phyloP scores from a whole-genome alignment of 192 early-diverging fungal species.

The Phlyctochytrium bullatum region DNA sequence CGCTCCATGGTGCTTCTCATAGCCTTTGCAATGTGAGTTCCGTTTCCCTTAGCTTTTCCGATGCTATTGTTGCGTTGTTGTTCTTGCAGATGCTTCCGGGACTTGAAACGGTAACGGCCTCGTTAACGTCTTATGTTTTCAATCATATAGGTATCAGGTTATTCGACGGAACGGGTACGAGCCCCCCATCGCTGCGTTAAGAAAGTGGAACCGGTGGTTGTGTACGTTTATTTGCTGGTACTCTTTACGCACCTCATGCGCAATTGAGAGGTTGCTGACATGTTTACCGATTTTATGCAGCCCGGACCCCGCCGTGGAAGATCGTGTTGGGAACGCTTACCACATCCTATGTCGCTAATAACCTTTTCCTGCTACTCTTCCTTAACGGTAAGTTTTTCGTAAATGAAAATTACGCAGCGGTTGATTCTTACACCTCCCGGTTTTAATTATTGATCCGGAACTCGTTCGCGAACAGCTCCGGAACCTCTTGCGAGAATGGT shows the following conservation, averaged over 20 bases:
- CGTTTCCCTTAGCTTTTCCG: constrained; percentile 12
- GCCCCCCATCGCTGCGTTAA: constrained; percentile 17
- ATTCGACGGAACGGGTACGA: constrained; percentile 22
- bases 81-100: not conserved
- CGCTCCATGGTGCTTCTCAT: constrained; percentile 71
- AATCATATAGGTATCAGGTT: not conserved
- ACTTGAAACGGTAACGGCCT: not conserved
- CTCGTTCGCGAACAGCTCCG: no score
- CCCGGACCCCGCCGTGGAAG: constrained; percentile 67
- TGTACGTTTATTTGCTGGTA: constrained; percentile 15
- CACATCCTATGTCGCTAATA: constrained; percentile 60
- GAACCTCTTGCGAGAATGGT: constrained; percentile 78
- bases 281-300: constrained; percentile 23
- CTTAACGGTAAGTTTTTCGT: constrained; percentile 53
- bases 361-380: constrained; percentile 71
- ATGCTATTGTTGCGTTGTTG: constrained; percentile 10
- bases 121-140: not conserved
- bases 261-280: no score
- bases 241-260: no score
- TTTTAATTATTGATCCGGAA: no score
- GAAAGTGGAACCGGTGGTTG: constrained; percentile 19
- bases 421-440: no score
- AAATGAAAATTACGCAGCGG: not conserved
- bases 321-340: constrained; percentile 65
- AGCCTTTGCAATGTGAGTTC: constrained; percentile 43